phyloP scores from a whole-genome alignment of 305 asterid species.

The Fraxinus dipetala region DNA sequence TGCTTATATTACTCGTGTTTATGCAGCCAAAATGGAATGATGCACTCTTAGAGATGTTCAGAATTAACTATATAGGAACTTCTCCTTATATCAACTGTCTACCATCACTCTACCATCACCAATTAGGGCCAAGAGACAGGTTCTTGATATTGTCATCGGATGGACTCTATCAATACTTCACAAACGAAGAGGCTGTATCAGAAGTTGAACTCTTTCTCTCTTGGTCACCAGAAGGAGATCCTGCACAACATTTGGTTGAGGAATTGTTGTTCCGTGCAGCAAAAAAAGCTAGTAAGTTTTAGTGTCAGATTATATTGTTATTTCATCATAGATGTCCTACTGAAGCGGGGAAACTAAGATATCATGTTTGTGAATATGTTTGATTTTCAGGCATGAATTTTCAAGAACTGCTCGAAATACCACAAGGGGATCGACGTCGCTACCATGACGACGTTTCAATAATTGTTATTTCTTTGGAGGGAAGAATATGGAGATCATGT shows the following conservation, averaged over 20 bases:
- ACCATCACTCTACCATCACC: conserved; percentile 83
- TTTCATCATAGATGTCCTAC: background rate
- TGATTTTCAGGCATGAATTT: conserved; percentile 75
- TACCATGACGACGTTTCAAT: conserved; percentile 93
- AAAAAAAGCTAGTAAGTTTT: conserved; percentile 68
- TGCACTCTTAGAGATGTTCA: conserved; percentile 80
- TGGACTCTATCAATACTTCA: conserved; percentile 89
- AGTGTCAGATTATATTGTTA: conserved; percentile 9
- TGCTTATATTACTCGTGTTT: conserved; percentile 17
- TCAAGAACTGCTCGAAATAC: conserved; percentile 83
- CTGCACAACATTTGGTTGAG: conserved; percentile 87
- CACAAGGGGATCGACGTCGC: conserved; percentile 91
- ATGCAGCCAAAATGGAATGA: conserved; percentile 91
- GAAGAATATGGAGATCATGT: conserved; percentile 93
- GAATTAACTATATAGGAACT: conserved; percentile 71
- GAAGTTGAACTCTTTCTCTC: conserved; percentile 74
- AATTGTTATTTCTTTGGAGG: conserved; percentile 90
- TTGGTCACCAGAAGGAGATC: conserved; percentile 90
- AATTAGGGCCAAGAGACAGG: conserved; percentile 59
- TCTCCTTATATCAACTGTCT: conserved; percentile 68
- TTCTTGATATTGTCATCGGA: conserved; percentile 78
- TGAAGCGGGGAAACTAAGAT: conserved; percentile 3
- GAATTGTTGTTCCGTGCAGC: conserved; percentile 88
- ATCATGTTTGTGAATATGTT: background rate
- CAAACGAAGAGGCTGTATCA: conserved; percentile 81